Percentiles rank a stretch among this genome's conserved stretches.
These are phyloP conservation scores for Beauveria varroae DNA, from an alignment of 2,329 filamentous ascomycete species.

Conservation along the genomic window DNA sequence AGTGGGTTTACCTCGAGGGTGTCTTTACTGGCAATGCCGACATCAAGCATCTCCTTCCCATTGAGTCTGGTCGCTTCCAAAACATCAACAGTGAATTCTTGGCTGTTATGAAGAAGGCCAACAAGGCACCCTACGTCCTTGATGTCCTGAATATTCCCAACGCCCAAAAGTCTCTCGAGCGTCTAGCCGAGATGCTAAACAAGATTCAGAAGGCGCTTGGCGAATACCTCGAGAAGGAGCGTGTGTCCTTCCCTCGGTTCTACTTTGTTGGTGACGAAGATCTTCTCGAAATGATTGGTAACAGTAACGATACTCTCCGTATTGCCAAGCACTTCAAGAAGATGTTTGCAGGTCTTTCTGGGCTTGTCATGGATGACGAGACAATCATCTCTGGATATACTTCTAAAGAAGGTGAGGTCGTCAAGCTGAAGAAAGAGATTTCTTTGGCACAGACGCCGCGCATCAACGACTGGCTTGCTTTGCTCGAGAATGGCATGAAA, in stretches of 20 bases:
- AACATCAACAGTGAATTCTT: constrained; percentile 99
- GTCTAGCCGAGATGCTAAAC: constrained; percentile 91
- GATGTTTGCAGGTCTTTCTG: constrained; percentile 97
- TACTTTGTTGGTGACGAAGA: constrained; percentile 99
- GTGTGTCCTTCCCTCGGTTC: constrained; percentile 95
- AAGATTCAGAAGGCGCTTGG: constrained; percentile 98
- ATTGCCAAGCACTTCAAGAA: constrained; percentile 99
- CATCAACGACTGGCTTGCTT: constrained; percentile 98
- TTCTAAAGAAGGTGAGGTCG: constrained; percentile 89
- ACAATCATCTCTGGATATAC: constrained; percentile 84
- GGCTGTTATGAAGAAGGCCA: constrained; percentile 98
- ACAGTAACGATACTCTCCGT: constrained; percentile 93
- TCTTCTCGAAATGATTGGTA: constrained; percentile 96
- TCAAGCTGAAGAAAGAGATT: constrained; percentile 82
- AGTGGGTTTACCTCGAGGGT: constrained; percentile 98
- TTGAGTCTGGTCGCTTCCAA: constrained; percentile 93
- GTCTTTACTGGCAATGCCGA: constrained; percentile 98
- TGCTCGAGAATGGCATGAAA: constrained; percentile 91
- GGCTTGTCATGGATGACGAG: constrained; percentile 85
- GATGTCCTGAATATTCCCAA: constrained; percentile 95
- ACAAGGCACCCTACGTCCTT: constrained; percentile 89
- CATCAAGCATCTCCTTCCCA: constrained; percentile 94
- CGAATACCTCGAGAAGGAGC: constrained; percentile 96
- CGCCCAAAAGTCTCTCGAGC: constrained; percentile 91
- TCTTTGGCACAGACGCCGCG: constrained; percentile 88